Conservation (phyloP, 139 green algal genomes). For the Coccomyxa sp. region DNA sequence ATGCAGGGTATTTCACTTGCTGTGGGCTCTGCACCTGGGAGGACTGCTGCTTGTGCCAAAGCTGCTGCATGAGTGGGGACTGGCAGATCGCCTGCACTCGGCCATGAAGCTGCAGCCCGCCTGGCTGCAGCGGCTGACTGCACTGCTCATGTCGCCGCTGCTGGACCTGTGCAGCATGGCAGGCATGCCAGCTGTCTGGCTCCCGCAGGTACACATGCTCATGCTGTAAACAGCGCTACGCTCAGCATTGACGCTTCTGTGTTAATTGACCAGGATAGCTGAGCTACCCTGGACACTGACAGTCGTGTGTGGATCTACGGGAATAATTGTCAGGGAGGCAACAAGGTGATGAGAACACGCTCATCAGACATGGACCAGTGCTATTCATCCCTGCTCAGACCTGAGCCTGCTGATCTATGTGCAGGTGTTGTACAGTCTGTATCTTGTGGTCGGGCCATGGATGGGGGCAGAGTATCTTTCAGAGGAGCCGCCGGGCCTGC, state of each 20-base stretch:
- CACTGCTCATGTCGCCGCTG: background rate
- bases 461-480: conserved; percentile 24
- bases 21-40: conserved; percentile 16
- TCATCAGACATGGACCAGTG: conserved; percentile 6
- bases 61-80: background rate
- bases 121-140: background rate
- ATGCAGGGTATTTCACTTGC: conserved; percentile 24
- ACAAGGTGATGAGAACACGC: too few species aligned
- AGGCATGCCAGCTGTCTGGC: conserved; percentile 1
- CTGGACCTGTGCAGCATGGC: background rate
- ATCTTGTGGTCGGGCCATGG: conserved; percentile 39
- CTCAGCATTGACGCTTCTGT: background rate
- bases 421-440: conserved; percentile 26
- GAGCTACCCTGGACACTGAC: too few species aligned
- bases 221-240: too few species aligned
- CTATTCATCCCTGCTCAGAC: background rate
- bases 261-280: too few species aligned
- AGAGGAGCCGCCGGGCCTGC: conserved; percentile 8
- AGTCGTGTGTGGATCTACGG: too few species aligned
- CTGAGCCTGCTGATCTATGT: background rate
- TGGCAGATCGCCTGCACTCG: too few species aligned
- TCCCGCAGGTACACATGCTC: background rate
- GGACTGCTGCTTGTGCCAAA: conserved; percentile 28
- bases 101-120: too few species aligned
- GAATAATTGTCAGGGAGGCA: too few species aligned